Percentiles rank a stretch among this genome's conserved stretches.
These are phyloP conservation scores for Marchantia polymorpha DNA, from an alignment of 225 moss, liverwort and hornwort genomes.

Conservation along the genomic window DNA sequence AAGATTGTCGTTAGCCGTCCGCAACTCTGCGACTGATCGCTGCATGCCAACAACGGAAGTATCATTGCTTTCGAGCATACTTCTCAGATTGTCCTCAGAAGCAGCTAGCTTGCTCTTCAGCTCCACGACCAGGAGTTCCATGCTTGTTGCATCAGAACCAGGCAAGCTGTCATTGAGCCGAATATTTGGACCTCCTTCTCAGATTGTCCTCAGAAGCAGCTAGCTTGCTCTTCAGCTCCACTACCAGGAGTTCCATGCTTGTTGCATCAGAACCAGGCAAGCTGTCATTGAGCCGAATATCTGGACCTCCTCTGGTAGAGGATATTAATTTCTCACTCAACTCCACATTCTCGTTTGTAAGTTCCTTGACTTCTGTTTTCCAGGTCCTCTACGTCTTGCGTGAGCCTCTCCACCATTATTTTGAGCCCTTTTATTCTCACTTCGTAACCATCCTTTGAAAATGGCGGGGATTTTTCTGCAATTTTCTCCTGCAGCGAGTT, in stretches of 20 bases:
- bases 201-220: constrained; percentile 29
- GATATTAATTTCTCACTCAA: constrained; percentile 57
- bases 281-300: constrained; percentile 5
- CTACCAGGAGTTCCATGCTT: constrained; percentile 23
- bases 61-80: constrained; percentile 26
- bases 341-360: constrained; percentile 75
- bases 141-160: constrained; percentile 18
- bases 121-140: constrained; percentile 31
- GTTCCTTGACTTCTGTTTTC: constrained; percentile 67
- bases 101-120: constrained; percentile 33
- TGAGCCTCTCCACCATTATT: constrained; percentile 77
- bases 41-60: constrained; percentile 35
- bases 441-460: constrained; percentile 44
- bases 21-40: constrained; percentile 27
- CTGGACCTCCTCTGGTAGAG: constrained; percentile 42
- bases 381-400: constrained; percentile 82
- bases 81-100: constrained; percentile 21
- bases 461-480: constrained; percentile 38
- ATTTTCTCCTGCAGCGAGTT: too few species aligned
- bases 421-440: constrained; percentile 60
- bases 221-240: constrained; percentile 34
- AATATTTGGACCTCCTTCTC: too few species aligned
- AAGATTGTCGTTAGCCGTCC: constrained; percentile 26
- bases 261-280: constrained; percentile 20
- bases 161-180: constrained; percentile 5